These are phyloP conservation scores for Xylariales sp. DNA, from an alignment of 2,329 filamentous ascomycete genomes.

Conservation along the genomic window DNA sequence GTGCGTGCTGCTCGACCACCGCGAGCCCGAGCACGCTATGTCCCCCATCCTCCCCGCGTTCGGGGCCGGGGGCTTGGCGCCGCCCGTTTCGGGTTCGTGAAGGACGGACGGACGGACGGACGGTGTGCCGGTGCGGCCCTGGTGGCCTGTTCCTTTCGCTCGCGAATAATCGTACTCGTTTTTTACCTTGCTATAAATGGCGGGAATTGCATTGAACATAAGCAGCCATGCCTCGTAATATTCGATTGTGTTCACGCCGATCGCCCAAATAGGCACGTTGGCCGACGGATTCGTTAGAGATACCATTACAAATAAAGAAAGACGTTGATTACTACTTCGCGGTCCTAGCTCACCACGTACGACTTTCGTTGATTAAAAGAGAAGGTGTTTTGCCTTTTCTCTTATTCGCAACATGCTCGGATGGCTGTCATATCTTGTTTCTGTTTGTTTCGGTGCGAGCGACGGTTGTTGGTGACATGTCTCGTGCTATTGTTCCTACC, in stretches of 20 bases:
- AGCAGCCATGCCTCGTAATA: background rate
- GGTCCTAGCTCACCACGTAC: background rate
- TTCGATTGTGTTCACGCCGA: too few species aligned
- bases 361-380: background rate
- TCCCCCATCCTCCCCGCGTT: slow-evolving; percentile 4
- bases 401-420: background rate
- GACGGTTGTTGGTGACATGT: background rate
- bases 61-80: background rate
- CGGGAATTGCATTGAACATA: background rate
- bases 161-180: background rate
- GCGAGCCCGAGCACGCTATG: background rate
- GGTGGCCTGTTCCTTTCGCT: background rate
- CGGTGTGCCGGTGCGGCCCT: background rate
- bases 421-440: background rate
- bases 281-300: slow-evolving; percentile 1
- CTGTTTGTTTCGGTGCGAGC: background rate
- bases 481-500: background rate
- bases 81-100: slow-evolving; percentile 13
- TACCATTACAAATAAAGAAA: slow-evolving; percentile 1
- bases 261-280: too few species aligned
- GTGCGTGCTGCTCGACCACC: slow-evolving; percentile 7
- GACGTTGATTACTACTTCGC: background rate
- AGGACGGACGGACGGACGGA: background rate
- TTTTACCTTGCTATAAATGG: background rate
- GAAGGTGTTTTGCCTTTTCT: too few species aligned